Evolutionary conservation across 2,329 filamentous ascomycete genomes (phyloP), one percentile per base, ranked within the genome.

Genomic region (Fusarium floridanum): DNA sequence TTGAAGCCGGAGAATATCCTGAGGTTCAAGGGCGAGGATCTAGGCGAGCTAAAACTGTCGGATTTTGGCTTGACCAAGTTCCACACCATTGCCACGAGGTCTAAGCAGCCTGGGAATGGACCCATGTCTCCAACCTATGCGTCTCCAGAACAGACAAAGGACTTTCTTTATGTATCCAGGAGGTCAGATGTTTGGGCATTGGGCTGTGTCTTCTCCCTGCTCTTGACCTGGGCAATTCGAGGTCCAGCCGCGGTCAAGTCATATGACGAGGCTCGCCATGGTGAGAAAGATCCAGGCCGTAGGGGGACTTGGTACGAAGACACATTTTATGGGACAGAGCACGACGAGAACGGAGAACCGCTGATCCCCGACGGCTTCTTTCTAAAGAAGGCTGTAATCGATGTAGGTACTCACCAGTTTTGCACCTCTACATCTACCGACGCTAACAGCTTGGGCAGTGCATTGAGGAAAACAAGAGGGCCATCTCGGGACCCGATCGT

Each of bases 141-240:
- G 0, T 34, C 67, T 0, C 69, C 69, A 0, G 67, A 71, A 0
- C 62, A 71, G 1, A 59, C 39, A 1, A 37, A 0, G 6, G 22
- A 0, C 6, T 32, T 0, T 11, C 3, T 22, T 2, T 2, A 1
- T 0, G 57, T 70, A 1, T 71, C 62, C 0, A 43, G 45, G 2
- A 62, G 24, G 1, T 20, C 66, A 0, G 69, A 71, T 5, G 16
- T 62, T 1, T 71, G 69, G 69, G 69, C 69, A 0, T 8, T 71
- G 1, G 68, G 68, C 0, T 71, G 68, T 1, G 20, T 71, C 4
- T 70, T 70, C 9, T 43, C 50, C 0, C 20, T 70, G 6, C 3
- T 62, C 2, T 6, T 71, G 10, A 71, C 68, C 0, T 70, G 67
- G 68, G 20, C 48, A 2, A 65, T 71, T 1, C 66, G 57, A 7